phyloP scores from a whole-genome alignment of 2,329 filamentous ascomycete genomes.

The Neophaeococcomyces aloes region DNA sequence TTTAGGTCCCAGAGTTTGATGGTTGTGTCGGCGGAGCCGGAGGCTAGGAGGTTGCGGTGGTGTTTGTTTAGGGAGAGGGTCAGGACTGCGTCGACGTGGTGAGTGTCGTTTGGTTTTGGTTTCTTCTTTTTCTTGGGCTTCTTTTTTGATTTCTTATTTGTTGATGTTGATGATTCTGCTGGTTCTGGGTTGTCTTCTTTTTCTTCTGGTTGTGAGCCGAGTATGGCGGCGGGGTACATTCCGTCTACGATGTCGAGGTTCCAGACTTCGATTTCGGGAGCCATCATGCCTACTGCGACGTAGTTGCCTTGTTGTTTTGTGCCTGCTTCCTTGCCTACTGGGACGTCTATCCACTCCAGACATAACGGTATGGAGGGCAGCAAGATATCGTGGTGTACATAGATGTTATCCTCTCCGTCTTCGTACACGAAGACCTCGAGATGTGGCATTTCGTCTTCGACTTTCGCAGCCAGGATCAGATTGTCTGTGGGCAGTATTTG shows the following conservation, averaged over 20 bases:
- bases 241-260: conserved; percentile 90
- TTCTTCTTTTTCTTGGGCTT: conserved; percentile 80
- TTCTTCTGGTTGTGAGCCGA: conserved; percentile 59
- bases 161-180: conserved; percentile 1
- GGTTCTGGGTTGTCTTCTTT: conserved; percentile 39
- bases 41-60: conserved; percentile 88
- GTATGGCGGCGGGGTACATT: conserved; percentile 96
- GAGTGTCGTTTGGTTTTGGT: conserved; percentile 76
- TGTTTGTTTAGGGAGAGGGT: conserved; percentile 84
- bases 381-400: conserved; percentile 99
- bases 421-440: conserved; percentile 97
- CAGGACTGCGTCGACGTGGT: conserved; percentile 89
- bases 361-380: conserved; percentile 90
- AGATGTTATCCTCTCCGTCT: conserved; percentile 87
- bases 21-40: conserved; percentile 90
- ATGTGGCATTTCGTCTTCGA: conserved; percentile 94
- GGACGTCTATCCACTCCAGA: conserved; percentile 88
- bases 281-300: conserved; percentile 91
- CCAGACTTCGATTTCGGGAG: conserved; percentile 98
- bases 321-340: conserved; percentile 62
- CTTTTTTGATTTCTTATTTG: conserved; percentile 24
- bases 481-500: conserved; percentile 92
- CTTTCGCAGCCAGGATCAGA: conserved; percentile 78
- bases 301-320: conserved; percentile 71
- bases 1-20: conserved; percentile 97